A percentile compares a stretch with the other conserved stretches of the same genome.
Conservation (phyloP, 1,284 basidiomycete species). For the Agaricales sp. region DNA sequence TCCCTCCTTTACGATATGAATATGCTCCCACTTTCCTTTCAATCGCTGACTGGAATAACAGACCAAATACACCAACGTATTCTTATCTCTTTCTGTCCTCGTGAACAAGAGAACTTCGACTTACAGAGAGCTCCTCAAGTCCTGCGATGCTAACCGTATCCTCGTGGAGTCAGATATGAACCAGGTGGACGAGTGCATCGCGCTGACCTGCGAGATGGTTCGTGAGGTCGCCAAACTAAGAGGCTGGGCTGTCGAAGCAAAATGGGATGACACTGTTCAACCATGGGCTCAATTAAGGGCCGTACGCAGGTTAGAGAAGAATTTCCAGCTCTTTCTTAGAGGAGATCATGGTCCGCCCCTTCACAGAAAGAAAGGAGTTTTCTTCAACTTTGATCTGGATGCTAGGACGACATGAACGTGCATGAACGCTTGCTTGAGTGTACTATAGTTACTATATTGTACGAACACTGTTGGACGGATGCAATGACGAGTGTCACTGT, state of each 20-base stretch:
- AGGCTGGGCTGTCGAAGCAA: conserved; percentile 54
- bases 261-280: conserved; percentile 35
- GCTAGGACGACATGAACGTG: too few species aligned
- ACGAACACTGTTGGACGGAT: too few species aligned
- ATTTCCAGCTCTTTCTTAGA: conserved; percentile 51
- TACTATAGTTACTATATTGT: too few species aligned
- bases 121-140: conserved; percentile 46
- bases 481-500: too few species aligned
- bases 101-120: conserved; percentile 63
- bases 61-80: conserved; percentile 56
- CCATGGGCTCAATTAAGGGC: conserved; percentile 58
- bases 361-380: too few species aligned
- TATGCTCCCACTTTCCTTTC: conserved; percentile 4
- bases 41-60: conserved; percentile 1
- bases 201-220: conserved; percentile 64
- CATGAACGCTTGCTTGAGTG: too few species aligned
- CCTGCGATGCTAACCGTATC: conserved; percentile 49
- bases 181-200: conserved; percentile 37
- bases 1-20: too few species aligned
- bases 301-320: conserved; percentile 51
- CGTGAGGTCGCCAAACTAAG: conserved; percentile 48
- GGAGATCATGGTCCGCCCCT: conserved; percentile 27
- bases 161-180: conserved; percentile 74
- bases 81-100: conserved; percentile 67
- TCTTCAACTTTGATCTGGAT: too few species aligned